Evolutionary conservation across 2,329 filamentous ascomycete genomes (phyloP), one percentile per base, ranked within the genome.

Genomic region (Trichoderma asperellum): DNA sequence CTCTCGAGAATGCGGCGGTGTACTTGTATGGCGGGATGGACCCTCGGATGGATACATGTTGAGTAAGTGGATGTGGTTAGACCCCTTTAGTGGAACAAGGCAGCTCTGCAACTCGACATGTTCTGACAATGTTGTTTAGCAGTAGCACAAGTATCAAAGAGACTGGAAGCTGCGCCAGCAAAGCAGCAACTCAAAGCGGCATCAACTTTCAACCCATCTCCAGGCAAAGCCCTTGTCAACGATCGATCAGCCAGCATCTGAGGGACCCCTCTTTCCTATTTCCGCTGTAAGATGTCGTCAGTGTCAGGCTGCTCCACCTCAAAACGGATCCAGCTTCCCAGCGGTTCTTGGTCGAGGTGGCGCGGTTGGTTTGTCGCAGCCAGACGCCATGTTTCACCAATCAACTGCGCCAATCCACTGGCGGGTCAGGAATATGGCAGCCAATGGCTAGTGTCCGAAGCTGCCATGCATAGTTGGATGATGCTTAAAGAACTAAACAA

Each of bases 261-360:
- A 61, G 21, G 49, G 55, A 66, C 37, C 62, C 62, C 53, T 66
- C 53, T 49, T 34, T 49, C 55, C 55, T 24, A 27, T 58, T 52
- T 59, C 35, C 37, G 64, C 62, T 27, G 47, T 57, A 56, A 66
- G 24, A 57, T 49, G 55, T 21, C 64, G 32, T 43, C 35, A 27
- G 47, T 27, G 55, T 21, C 55, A 21, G 40, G 49, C 8, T 58
- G 55, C 63, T 67, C 64, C 55, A 56, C 64, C 60, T 27, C 49
- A 21, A 34, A n/a, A 34, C 35, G 55, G 40, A 66, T 58, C 55
- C 63, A 32, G 24, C 27, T 58, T 35, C 40, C 53, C 49, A 21
- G 40, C 40, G 40, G 18, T 4, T 43, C 27, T 35, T n/a, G n/a
- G 56, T 34, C 21, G n/a, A 37, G 10, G 60, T 55, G 60, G 60